Base-by-base conservation (phyloP, 1,284 basidiomycete species). In the Cryptococcus sp. region DNA sequence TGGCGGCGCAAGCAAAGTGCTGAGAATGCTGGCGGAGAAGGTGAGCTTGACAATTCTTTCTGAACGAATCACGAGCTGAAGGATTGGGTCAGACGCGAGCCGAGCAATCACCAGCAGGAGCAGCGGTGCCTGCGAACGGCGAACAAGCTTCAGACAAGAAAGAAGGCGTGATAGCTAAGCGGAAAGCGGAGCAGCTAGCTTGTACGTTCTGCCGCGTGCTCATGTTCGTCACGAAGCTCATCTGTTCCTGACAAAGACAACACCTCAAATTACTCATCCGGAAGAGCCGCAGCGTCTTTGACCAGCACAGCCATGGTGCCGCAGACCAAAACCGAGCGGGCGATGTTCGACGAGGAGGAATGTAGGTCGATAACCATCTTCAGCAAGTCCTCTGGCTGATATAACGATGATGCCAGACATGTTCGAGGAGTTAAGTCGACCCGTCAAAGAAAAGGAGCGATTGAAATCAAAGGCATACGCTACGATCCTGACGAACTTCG, bases 281-380 rank as follows among this genome's bases (percentile, higher is more conserved):
- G 94, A n/a, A 82, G 88, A 47, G 85, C 91, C 1, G 93, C 94
- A 27, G 95, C 95, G 2, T 92, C 92, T 1, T 81, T 99, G 50
- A 99, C 96, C 0, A 93, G 91, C 3, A 97, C 95, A 0, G 88
- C 91, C 1, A 84, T 94, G 47, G 90, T 91, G 65, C 88, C 93
- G 5, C 86, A 88, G 56, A 87, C 87, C 5, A 82, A 82, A 49
- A 87, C 84, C 51, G 88, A 94, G 53, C 87, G 90, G 61, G 85
- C 94, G 3, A 80, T 94, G 23, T 92, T 93, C 84, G 93, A 96
- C 75, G 93, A 95, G 67, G 83, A 85, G 65, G 82, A 84, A 62
- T 76, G 80, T 75, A 78, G 80, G 83, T 81, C 40, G 19, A 11
- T 22, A 19, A 16, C 38, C 17, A 3, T 16, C 11, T 25, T 27